Percentiles rank a stretch among this genome's conserved stretches.
phyloP scores from a whole-genome alignment of 768 basidiomycete genomes.

The Amanita brunnescens region DNA sequence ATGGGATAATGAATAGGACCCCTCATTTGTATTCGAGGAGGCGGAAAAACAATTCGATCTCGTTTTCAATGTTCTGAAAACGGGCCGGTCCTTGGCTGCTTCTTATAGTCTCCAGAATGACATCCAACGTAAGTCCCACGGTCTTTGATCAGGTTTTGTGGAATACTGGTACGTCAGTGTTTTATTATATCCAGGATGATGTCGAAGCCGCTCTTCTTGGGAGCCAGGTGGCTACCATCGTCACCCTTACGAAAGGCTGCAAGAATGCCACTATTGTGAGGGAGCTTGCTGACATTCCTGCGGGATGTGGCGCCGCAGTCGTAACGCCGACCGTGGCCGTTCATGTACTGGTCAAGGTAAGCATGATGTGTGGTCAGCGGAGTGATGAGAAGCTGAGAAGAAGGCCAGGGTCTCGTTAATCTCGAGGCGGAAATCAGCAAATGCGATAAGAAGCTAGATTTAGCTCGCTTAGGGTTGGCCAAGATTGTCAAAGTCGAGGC shows the following conservation, averaged over 20 bases:
- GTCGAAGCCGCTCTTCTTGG: constrained; percentile 60
- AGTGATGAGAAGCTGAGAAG: background rate
- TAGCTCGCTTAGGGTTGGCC: constrained; percentile 58
- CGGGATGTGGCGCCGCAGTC: constrained; percentile 80
- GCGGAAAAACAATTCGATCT: constrained; percentile 84
- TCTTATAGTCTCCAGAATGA: constrained; percentile 84
- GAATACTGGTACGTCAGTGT: constrained; percentile 41
- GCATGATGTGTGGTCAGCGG: constrained; percentile 13
- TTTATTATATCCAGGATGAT: constrained; percentile 60
- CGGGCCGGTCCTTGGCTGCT: constrained; percentile 79
- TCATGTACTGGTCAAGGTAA: constrained; percentile 79
- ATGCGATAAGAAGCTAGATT: constrained; percentile 81
- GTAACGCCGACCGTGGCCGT: constrained; percentile 69
- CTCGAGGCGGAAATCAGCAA: constrained; percentile 82
- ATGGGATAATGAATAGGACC: constrained; percentile 34
- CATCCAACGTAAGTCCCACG: constrained; percentile 55
- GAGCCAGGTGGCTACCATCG: constrained; percentile 66
- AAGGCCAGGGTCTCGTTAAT: constrained; percentile 76
- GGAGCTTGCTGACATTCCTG: constrained; percentile 60
- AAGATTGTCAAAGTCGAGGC: constrained; percentile 70
- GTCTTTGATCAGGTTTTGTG: background rate
- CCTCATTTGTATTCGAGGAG: constrained; percentile 50
- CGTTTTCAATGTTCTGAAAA: constrained; percentile 69
- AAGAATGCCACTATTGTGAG: constrained; percentile 65
- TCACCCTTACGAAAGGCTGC: constrained; percentile 82